phyloP scores from a whole-genome alignment of 73 alveolate genomes.

The Tetrahymena borealis region DNA sequence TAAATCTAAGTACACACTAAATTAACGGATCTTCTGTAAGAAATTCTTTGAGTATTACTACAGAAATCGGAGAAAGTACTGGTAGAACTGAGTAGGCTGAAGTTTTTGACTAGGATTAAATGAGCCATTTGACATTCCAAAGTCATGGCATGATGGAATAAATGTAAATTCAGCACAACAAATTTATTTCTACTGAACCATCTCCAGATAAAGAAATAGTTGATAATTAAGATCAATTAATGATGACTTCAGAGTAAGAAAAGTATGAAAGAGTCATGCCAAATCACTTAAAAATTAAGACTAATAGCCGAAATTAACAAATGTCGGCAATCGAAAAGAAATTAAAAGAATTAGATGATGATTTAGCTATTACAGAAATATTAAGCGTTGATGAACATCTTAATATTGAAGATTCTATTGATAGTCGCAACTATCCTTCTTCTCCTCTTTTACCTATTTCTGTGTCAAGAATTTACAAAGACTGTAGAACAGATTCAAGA shows the following conservation, averaged over 20 bases:
- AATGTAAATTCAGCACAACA: not conserved
- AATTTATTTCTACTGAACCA: not conserved
- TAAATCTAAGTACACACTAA: not conserved
- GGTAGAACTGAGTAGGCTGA: not conserved
- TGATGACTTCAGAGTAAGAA: no score
- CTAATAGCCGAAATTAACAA: not conserved
- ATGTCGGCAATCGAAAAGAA: not conserved
- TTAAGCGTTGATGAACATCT: not conserved
- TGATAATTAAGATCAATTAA: not conserved
- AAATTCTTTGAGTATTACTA: not conserved
- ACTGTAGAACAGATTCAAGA: not conserved
- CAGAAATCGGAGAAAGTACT: not conserved
- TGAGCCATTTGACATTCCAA: not conserved
- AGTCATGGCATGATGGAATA: not conserved
- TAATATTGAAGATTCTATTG: not conserved
- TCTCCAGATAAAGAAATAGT: not conserved
- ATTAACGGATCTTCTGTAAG: slow-evolving; percentile 1
- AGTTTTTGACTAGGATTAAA: not conserved
- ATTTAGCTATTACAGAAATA: not conserved
- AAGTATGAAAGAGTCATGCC: no score
- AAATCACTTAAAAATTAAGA: no score
- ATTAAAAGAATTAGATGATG: not conserved
- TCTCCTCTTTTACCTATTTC: not conserved
- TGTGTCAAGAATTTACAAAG: not conserved
- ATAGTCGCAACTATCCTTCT: not conserved